A percentile compares a stretch with the other conserved stretches of the same genome.
Conservation (phyloP, 345 rosid species). For the Anastatica hierochuntica region DNA sequence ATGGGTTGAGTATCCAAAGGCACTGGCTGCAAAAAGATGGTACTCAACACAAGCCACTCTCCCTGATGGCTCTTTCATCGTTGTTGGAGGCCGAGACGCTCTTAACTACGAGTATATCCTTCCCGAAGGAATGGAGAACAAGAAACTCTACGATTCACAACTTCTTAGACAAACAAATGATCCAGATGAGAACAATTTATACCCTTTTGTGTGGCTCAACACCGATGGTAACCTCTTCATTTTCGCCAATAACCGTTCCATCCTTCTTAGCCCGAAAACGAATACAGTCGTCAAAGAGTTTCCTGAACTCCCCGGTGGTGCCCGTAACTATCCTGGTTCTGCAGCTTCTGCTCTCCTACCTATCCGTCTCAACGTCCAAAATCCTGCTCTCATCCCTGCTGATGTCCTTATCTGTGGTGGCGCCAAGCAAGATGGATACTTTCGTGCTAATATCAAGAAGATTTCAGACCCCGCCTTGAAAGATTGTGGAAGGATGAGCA, state of each 20-base stretch:
- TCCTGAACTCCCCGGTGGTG: slow-evolving; percentile 58
- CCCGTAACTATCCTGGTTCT: slow-evolving; percentile 68
- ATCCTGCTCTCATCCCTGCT: slow-evolving; percentile 14
- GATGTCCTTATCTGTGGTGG: slow-evolving; percentile 61
- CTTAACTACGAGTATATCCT: slow-evolving; percentile 69
- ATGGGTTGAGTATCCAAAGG: slow-evolving; percentile 57
- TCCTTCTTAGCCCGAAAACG: slow-evolving; percentile 43
- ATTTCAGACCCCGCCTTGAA: slow-evolving; percentile 28
- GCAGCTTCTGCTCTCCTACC: slow-evolving; percentile 65
- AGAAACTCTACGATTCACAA: slow-evolving; percentile 24
- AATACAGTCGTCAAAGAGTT: slow-evolving; percentile 42
- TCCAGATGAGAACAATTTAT: slow-evolving; percentile 57
- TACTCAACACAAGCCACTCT: slow-evolving; percentile 70
- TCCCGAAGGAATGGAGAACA: slow-evolving; percentile 34
- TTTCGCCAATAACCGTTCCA: slow-evolving; percentile 63
- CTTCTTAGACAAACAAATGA: slow-evolving; percentile 49
- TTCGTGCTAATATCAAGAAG: slow-evolving; percentile 14
- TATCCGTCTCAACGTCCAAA: slow-evolving; percentile 18
- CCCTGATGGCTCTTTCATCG: slow-evolving; percentile 58
- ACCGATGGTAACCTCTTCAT: slow-evolving; percentile 83
- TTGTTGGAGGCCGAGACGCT: slow-evolving; percentile 73
- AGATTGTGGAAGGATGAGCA: slow-evolving; percentile 49
- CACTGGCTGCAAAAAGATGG: slow-evolving; percentile 69
- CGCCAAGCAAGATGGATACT: slow-evolving; percentile 28
- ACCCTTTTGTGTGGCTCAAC: slow-evolving; percentile 65